These are phyloP conservation scores for Diaporthe sp. DNA, from an alignment of 2,329 filamentous ascomycete species.

Conservation along the genomic window DNA sequence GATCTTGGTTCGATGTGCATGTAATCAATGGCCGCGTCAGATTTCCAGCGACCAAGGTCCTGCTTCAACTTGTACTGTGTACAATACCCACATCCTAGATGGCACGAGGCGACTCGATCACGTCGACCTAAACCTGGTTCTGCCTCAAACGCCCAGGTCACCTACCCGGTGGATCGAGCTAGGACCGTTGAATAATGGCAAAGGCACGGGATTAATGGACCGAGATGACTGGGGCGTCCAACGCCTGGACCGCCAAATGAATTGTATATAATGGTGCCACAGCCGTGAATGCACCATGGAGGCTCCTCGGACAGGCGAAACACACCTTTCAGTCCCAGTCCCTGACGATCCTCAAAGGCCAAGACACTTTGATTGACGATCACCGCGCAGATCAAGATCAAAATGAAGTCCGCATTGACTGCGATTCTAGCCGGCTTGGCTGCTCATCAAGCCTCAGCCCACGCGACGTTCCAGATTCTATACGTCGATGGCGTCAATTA, in stretches of 20 bases:
- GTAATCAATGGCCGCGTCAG: constrained; percentile 27
- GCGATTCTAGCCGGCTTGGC: constrained; percentile 51
- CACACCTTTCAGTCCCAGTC: background rate
- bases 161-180: background rate
- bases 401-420: constrained; percentile 54
- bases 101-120: background rate
- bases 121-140: background rate
- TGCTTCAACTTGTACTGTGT: constrained; percentile 1
- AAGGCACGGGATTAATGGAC: constrained; percentile 7
- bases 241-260: constrained; percentile 6
- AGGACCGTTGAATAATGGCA: constrained; percentile 3
- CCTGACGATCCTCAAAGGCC: constrained; percentile 25
- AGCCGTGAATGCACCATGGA: background rate
- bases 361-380: constrained; percentile 23
- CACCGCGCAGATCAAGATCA: background rate
- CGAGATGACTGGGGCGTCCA: constrained; percentile 9
- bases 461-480: constrained; percentile 66
- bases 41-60: background rate
- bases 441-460: constrained; percentile 54
- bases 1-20: background rate
- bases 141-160: background rate
- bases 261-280: constrained; percentile 17
- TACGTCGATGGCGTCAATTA: constrained; percentile 61
- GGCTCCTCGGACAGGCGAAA: background rate
- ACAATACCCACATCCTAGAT: background rate